These are phyloP conservation scores for Ceratocystis ficicola DNA, from an alignment of 2,329 filamentous ascomycete species.

Conservation along the genomic window DNA sequence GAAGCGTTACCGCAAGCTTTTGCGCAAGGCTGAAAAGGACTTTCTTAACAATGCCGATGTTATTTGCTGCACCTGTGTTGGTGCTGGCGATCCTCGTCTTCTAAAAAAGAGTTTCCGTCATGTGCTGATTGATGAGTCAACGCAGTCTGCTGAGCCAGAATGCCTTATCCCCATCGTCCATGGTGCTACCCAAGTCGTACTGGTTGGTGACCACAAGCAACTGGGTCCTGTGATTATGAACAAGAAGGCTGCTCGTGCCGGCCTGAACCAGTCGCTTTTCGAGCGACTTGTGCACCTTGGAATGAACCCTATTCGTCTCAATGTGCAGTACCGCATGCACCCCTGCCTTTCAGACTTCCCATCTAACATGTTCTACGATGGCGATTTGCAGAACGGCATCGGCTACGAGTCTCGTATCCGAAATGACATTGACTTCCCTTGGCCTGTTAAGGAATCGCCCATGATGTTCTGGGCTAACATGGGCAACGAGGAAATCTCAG, in stretches of 20 bases:
- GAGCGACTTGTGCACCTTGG: slow-evolving; percentile 90
- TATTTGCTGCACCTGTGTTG: slow-evolving; percentile 97
- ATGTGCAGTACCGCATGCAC: slow-evolving; percentile 98
- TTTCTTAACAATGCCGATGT: slow-evolving; percentile 93
- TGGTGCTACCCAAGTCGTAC: slow-evolving; percentile 96
- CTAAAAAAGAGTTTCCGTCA: slow-evolving; percentile 98
- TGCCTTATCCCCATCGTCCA: slow-evolving; percentile 97
- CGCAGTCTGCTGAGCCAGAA: slow-evolving; percentile 93
- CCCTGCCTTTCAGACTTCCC: slow-evolving; percentile 94
- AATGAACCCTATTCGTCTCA: slow-evolving; percentile 79
- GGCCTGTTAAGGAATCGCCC: slow-evolving; percentile 83
- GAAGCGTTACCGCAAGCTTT: slow-evolving; percentile 96
- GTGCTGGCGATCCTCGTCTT: slow-evolving; percentile 86
- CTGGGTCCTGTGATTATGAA: slow-evolving; percentile 99
- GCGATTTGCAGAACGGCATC: slow-evolving; percentile 90
- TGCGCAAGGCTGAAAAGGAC: slow-evolving; percentile 84
- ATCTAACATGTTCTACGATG: slow-evolving; percentile 99
- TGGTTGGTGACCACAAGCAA: slow-evolving; percentile 96
- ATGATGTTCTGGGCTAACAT: slow-evolving; percentile 99
- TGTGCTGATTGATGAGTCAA: slow-evolving; percentile 95
- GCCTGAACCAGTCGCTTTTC: slow-evolving; percentile 95
- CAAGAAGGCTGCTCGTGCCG: slow-evolving; percentile 97
- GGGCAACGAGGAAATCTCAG: slow-evolving; percentile 94
- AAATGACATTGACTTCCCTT: slow-evolving; percentile 92
- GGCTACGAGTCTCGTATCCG: slow-evolving; percentile 79